Evolutionary conservation across 2,329 filamentous ascomycete genomes (phyloP).

Genomic region (Alternaria sp.): DNA sequence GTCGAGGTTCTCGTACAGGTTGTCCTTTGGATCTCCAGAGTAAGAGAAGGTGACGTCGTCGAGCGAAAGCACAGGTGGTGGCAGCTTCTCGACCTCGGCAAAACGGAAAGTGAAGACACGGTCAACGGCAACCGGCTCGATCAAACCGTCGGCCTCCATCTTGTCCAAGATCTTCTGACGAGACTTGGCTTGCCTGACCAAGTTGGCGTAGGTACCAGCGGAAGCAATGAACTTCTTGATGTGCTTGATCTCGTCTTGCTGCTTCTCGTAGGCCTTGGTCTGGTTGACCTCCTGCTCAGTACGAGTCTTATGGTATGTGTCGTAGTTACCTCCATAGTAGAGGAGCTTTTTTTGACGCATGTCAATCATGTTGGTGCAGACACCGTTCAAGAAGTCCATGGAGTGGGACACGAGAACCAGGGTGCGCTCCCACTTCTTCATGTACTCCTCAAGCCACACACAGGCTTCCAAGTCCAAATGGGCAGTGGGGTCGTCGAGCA

Average conservation of each 20-base stretch:
- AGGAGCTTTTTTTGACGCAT: constrained; percentile 89
- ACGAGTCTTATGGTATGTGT: constrained; percentile 93
- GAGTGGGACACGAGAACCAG: constrained; percentile 96
- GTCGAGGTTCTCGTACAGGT: constrained; percentile 95
- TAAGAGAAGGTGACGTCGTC: constrained; percentile 99
- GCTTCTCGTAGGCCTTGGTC: constrained; percentile 98
- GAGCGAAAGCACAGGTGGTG: constrained; percentile 93
- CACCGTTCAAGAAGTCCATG: constrained; percentile 98
- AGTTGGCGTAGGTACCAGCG: constrained; percentile 98
- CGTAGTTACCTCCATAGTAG: constrained; percentile 99
- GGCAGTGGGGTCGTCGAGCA: constrained; percentile 97
- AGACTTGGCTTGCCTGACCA: constrained; percentile 98
- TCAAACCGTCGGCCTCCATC: constrained; percentile 99
- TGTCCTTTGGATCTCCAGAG: constrained; percentile 86
- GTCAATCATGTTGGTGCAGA: constrained; percentile 98
- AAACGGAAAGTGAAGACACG: constrained; percentile 97
- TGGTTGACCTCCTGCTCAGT: constrained; percentile 96
- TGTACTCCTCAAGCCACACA: constrained; percentile 99
- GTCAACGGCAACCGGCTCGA: constrained; percentile 86
- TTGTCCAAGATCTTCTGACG: constrained; percentile 99
- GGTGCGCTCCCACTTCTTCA: constrained; percentile 99
- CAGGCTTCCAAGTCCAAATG: constrained; percentile 99
- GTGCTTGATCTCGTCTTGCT: constrained; percentile 98
- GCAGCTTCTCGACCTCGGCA: constrained; percentile 98
- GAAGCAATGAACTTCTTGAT: constrained; percentile 99